Base-by-base conservation (phyloP, 805 yeast genomes). In the Torulaspora indica region DNA sequence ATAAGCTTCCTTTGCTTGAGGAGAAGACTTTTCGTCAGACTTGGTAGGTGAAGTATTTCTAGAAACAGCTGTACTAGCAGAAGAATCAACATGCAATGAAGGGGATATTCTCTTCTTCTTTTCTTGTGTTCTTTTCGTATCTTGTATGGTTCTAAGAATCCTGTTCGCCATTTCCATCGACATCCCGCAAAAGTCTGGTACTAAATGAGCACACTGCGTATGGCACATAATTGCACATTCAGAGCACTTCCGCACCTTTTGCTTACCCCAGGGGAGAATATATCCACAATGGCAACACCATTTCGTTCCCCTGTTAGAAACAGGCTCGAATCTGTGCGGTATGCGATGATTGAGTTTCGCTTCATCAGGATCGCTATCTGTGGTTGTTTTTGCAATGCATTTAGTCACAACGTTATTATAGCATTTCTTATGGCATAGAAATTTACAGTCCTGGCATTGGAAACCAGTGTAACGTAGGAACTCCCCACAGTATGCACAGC, bases 271-370 rank as follows among this genome's bases (percentile, higher is more conserved):
- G 13, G 98, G 98, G 50, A 93, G 73, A 41, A 93, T 81, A 61
- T 88, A 88, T 49, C 99, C 99, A 75, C 99, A 93, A 64, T 93
- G 99, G 57, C 98, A 93, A 69, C 99, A 93, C 99, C 99, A 93
- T 61, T 91, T 90, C 2, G 99, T 95, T 57, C 96, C 95, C 67
- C 89, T 82, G 60, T 93, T 93, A 13, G 93, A 77, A 22, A 81
- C 78, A n/a, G 91, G 90, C 54, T 86, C 96, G 64, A 91, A 91
- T 63, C 96, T 79, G 64, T 93, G 99, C 28, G 98, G 98, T 55
- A 93, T 93, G 53, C 95, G 85, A 65, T 93, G 98, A 59, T 93
- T 93, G 64, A 93, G 77, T 64, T 86, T 82, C 17, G 85, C 78
- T 54, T 82, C 91, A 60, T 83, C 89, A 2, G 79, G 73, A 59